These are phyloP conservation scores for Sherardia arvensis DNA, from an alignment of 257 asterid genomes.

Conservation along the genomic window DNA sequence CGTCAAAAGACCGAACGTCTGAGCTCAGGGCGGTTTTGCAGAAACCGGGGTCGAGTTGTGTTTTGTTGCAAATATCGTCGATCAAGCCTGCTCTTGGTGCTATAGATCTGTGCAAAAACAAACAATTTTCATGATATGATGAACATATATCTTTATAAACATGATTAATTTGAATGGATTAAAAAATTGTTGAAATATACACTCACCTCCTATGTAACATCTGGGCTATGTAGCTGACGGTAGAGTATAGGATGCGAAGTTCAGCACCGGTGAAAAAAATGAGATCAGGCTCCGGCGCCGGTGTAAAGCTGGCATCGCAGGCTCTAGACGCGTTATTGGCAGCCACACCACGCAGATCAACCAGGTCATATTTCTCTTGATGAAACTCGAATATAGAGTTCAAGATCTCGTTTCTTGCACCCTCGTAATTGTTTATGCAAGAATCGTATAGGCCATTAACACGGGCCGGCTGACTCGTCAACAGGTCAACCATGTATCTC, in stretches of 20 bases:
- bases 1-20: constrained; percentile 16
- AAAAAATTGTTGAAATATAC: too few species aligned
- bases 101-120: too few species aligned
- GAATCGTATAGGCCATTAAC: constrained; percentile 6
- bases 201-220: too few species aligned
- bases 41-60: not conserved
- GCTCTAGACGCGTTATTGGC: not conserved
- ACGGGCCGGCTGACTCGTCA: too few species aligned
- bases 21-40: constrained; percentile 15
- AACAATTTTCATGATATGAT: too few species aligned
- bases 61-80: constrained; percentile 15
- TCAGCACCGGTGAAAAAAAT: not conserved
- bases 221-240: not conserved
- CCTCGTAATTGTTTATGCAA: constrained; percentile 21
- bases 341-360: not conserved
- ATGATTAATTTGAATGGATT: too few species aligned
- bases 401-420: not conserved
- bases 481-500: too few species aligned
- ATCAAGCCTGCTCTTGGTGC: constrained; percentile 20
- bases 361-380: not conserved
- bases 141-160: too few species aligned
- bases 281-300: not conserved
- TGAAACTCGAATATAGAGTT: too few species aligned
- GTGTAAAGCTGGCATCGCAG: not conserved
- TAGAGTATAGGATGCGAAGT: not conserved